Conservation (phyloP, 139 green algal species). For the Chlamydomonas incerta region DNA sequence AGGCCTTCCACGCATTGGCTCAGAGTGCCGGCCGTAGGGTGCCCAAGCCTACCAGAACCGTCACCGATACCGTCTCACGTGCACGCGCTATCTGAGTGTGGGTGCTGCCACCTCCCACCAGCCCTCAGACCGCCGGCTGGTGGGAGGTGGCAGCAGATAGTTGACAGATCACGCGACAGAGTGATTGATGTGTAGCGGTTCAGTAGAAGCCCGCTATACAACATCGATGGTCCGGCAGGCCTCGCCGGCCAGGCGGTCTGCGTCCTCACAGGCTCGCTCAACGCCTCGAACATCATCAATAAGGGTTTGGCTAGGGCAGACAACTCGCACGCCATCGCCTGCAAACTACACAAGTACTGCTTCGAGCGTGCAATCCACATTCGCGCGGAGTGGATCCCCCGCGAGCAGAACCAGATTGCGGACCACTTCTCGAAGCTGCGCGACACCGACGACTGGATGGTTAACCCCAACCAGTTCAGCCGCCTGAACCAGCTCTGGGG, state of each 20-base stretch:
- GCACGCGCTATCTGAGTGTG: too few species aligned
- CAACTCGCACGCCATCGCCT: neutral
- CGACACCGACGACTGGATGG: conserved; percentile 22
- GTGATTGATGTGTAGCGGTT: too few species aligned
- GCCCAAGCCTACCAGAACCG: too few species aligned
- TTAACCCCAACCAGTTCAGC: neutral
- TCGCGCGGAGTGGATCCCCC: conserved; percentile 11
- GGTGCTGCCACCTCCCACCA: too few species aligned
- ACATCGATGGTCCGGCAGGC: neutral
- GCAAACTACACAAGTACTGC: neutral
- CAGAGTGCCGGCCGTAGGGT: too few species aligned
- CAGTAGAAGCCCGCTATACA: too few species aligned
- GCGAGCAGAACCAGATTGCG: neutral
- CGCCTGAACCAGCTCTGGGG: neutral
- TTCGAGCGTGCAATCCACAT: neutral
- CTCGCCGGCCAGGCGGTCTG: neutral
- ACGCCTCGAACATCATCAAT: conserved; percentile 20
- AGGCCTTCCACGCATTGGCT: too few species aligned
- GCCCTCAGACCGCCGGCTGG: too few species aligned
- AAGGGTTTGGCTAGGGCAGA: neutral
- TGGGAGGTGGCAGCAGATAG: too few species aligned
- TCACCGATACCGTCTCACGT: too few species aligned
- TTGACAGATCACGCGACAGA: too few species aligned
- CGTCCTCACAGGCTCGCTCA: conserved; percentile 1
- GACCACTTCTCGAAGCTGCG: conserved; percentile 18